Evolutionary conservation across 768 basidiomycete species (phyloP).

Genomic region (Boletus bicolor): DNA sequence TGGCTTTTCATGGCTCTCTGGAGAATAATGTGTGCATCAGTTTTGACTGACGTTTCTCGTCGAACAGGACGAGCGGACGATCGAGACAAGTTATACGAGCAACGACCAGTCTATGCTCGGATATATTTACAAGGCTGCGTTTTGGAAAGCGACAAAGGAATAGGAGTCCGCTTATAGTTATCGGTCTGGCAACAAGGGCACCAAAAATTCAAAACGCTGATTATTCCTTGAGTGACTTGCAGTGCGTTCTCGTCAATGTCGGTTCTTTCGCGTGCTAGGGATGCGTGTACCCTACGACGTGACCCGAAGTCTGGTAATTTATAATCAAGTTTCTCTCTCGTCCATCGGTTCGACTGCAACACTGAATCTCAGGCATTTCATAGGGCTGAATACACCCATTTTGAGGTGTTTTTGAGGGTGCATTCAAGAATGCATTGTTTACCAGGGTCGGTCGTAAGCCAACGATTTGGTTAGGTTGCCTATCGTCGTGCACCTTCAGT

Average conservation of each 20-base stretch:
- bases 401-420: background rate
- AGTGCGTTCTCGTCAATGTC: background rate
- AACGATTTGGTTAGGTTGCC: no score
- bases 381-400: background rate
- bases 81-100: slow-evolving; percentile 85
- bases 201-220: background rate
- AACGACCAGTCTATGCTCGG: slow-evolving; percentile 78
- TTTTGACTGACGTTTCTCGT: background rate
- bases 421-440: no score
- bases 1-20: background rate
- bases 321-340: background rate
- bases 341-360: background rate
- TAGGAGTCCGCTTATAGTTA: background rate
- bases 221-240: background rate
- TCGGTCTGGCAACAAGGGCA: background rate
- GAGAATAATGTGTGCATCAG: background rate
- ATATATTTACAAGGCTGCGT: slow-evolving; percentile 80
- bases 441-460: background rate
- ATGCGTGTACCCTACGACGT: background rate
- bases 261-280: background rate
- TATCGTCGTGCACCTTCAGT: background rate
- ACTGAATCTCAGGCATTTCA: no score
- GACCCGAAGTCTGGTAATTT: background rate
- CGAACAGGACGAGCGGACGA: slow-evolving; percentile 79
- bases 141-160: slow-evolving; percentile 71